Base-by-base conservation (phyloP, 257 asterid species). In the Solanum microdontum region DNA sequence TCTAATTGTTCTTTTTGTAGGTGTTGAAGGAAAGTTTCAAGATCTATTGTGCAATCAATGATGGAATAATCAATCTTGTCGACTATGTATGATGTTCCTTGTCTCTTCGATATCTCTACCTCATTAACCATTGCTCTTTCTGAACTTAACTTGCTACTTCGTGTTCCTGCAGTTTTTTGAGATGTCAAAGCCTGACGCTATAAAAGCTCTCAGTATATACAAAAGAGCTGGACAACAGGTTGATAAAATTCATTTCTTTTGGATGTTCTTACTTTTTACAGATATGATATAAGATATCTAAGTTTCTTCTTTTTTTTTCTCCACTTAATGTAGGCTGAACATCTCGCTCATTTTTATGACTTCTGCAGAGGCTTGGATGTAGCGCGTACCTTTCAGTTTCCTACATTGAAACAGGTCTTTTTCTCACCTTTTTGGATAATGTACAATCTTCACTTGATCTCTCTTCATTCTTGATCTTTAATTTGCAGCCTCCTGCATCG, bases 1-100 rank as follows among this genome's bases (percentile, higher is more conserved):
- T 37, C 40, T 12, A 17, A 5, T 17, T 48, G 17, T 48, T 28
- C 40, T 45, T 28, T 48, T 11, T 62, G 58, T 36, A 96, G 99
- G 94, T 95, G 66, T 92, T 96, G 87, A 96, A 95, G 89, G 99
- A 95, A 90, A 95, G 98, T 89, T 96, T 96, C 94, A 96, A 94
- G 90, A 92, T 96, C 60, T 94, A 96, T 58, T 95, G 98, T 92
- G 94, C 98, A 5, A 92, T 96, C 84, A 96, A 96, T 76, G 99
- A 96, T 88, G 98, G 98, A 87, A 95, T 96, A 84, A 94, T 96
- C 85, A 94, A 91, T 91, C 95, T 96, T 45, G 98, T 96, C 8
- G 99, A 96, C 91, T 88, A 88, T 93, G 99, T 96, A 93, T 82
- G 85, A 28, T 82, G 6, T 19, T 82, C 68, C 21, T 48, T 4